Evolutionary conservation across 2,329 filamentous ascomycete species (phyloP), one percentile per base, ranked within the genome.

Genomic region (Beauveria sp.): DNA sequence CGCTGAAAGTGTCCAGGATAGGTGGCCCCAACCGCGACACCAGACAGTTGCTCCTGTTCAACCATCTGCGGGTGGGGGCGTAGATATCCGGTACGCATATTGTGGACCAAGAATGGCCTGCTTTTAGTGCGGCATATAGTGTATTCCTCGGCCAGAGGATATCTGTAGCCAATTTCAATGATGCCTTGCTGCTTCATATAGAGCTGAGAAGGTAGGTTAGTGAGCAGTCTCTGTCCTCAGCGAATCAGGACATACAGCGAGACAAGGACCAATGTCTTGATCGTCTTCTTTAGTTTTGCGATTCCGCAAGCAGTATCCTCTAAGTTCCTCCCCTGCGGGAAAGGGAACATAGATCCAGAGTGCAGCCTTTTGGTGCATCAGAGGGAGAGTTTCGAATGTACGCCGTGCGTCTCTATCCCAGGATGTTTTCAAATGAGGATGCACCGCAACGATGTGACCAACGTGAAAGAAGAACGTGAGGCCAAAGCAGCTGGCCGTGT

Each of bases 321-420:
- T 34, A 1, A 60, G 44, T 43, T 60, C 48, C 30, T 60, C 57
- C 3, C 50, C 50, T 3, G 24, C 24, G 1, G 57, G 57, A 12
- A 60, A 51, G 5, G 57, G 57, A 20, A 60, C 51, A 20, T 60
- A 60, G 5, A 60, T 28, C 57, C 57, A 60, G 20, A 54, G 41
- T 3, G 12, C 57, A 41, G 40, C 48, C 24, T 54, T 47, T 30
- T 54, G 48, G 48, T 60, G 43, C 26, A 20, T 46, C 8, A 54
- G 41, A n/a, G 57, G 48, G 12, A 60, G 41, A 12, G 40, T 53
- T 9, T 54, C 48, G 34, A 54, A 60, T 51, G 57, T 60, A 5
- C 41, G n/a, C 2, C 47, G 37, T 28, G 56, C 57, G 18, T 51
- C 47, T 7, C 51, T 37, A 34, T 55, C 58, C 50, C 41, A 61